Base-by-base conservation (phyloP, 1,139 yeast genomes). In the Keqinozyma sinolaborantium region DNA sequence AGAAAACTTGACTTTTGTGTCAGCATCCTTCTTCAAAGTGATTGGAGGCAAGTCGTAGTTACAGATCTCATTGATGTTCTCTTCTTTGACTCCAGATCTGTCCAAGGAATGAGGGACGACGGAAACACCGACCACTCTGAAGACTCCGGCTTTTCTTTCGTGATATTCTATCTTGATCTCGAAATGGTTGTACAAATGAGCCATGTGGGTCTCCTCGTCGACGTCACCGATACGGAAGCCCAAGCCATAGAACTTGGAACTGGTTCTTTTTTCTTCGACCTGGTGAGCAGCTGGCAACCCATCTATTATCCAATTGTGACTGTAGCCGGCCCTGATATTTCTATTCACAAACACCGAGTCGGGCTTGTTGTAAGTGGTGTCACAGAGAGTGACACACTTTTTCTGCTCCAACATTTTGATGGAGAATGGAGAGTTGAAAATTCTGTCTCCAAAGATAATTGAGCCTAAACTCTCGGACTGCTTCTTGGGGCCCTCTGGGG, bases 391-490 rank as follows among this genome's bases (percentile, higher is more conserved):
- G 35, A 69, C 68, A 67, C 98, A 92, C 8, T 69, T 53, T 46
- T 74, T 73, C 41, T 83, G 73, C 55, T 85, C 73, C 45, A 84
- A 69, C 95, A 92, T 85, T 30, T 73, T 68, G 44, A 92, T 65
- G 35, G 83, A 75, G 50, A 85, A 87, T 2, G 97, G 97, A 6
- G 97, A 87, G 52, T 86, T 83, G 69, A 85, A 88, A 42, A 92
- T 88, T 53, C 98, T 74, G 60, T 92, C 98, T 39, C 99, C 98
- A 58, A 94, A 88, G 36, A 92, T 71, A 42, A 92, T 83, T 1
- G 97, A 82, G 5, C 99, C 99, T 32, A 92, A 70, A 9, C 95
- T 83, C 60, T 90, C 97, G 46, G 87, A 78, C 56, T 87, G 95
- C 45, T 83, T 81, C 45, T 70, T 67, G 12, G 83, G 77, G 0